These are phyloP conservation scores for Sideroxylon spinosum DNA, from an alignment of 179 eudicot genomes.

Conservation along the genomic window DNA sequence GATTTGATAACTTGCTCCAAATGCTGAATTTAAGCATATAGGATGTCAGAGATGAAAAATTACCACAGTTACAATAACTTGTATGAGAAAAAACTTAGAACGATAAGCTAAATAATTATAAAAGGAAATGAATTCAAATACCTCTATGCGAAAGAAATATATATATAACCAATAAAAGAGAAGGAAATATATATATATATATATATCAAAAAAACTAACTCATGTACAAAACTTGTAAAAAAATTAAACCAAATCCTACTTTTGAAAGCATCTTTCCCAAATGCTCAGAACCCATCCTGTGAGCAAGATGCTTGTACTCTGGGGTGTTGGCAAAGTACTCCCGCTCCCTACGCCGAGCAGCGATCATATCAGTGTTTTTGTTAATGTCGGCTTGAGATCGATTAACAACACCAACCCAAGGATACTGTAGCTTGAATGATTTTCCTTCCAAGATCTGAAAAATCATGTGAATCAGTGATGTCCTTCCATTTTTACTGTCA, in stretches of 20 bases:
- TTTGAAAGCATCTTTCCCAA: slow-evolving; percentile 28
- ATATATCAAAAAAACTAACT: background rate
- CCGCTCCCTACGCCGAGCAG: slow-evolving; percentile 30
- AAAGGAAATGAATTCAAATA: background rate
- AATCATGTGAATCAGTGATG: background rate
- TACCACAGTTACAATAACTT: background rate
- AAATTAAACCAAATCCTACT: background rate
- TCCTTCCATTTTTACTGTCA: background rate
- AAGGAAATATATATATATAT: background rate
- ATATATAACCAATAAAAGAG: too few species aligned
- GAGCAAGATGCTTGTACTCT: slow-evolving; percentile 27
- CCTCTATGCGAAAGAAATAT: background rate
- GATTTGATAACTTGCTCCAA: slow-evolving; percentile 82
- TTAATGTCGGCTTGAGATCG: slow-evolving; percentile 36
- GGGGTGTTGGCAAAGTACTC: slow-evolving; percentile 32
- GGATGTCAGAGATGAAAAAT: background rate
- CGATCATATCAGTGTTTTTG: slow-evolving; percentile 31
- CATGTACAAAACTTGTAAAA: background rate
- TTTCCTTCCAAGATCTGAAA: slow-evolving; percentile 30
- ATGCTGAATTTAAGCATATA: slow-evolving; percentile 44
- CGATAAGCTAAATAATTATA: background rate
- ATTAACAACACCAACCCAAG: slow-evolving; percentile 36
- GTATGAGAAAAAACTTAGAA: background rate
- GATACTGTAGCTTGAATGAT: slow-evolving; percentile 23
- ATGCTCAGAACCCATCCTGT: slow-evolving; percentile 36